These are phyloP conservation scores for Pleurotus citrinopileatus DNA, from an alignment of 768 basidiomycete genomes.

Conservation along the genomic window DNA sequence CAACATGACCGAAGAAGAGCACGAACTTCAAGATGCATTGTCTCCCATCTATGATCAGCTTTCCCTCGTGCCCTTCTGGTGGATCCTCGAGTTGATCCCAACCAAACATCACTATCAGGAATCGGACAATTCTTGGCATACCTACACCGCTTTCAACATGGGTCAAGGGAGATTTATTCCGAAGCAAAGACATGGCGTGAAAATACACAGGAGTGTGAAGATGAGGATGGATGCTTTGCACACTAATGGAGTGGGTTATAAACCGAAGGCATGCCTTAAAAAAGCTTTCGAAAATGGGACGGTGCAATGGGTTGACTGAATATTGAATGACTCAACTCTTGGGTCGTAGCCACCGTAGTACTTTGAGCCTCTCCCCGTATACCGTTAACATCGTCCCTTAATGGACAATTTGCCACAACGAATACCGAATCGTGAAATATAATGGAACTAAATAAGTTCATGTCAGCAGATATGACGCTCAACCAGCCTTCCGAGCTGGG, in stretches of 20 bases:
- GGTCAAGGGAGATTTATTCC: slow-evolving; percentile 38
- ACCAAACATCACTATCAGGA: slow-evolving; percentile 33
- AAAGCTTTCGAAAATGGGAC: slow-evolving; percentile 18
- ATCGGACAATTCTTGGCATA: slow-evolving; percentile 26
- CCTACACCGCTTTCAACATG: slow-evolving; percentile 26
- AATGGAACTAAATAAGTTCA: too few relatives aligned
- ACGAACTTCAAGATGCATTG: slow-evolving; percentile 50
- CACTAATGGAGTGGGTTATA: slow-evolving; percentile 30
- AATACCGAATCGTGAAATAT: too few relatives aligned
- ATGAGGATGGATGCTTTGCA: slow-evolving; percentile 50
- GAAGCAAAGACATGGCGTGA: slow-evolving; percentile 33
- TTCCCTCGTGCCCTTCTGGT: slow-evolving; percentile 40
- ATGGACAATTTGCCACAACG: too few relatives aligned
- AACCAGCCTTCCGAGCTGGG: too few relatives aligned
- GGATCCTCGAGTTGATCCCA: slow-evolving; percentile 57
- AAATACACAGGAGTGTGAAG: slow-evolving; percentile 51
- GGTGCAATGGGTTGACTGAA: slow-evolving; percentile 35
- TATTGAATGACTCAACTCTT: too few relatives aligned
- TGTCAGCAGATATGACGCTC: too few relatives aligned
- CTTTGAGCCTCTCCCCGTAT: too few relatives aligned
- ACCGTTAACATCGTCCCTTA: too few relatives aligned
- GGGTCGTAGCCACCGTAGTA: too few relatives aligned
- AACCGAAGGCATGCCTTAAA: slow-evolving; percentile 34
- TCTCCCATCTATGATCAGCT: slow-evolving; percentile 53
- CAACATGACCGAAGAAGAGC: slow-evolving; percentile 40